A percentile compares a stretch with the other conserved stretches of the same genome.
These are phyloP conservation scores for Aspergillus sclerotialis DNA, from an alignment of 2,329 filamentous ascomycete genomes.

Conservation along the genomic window DNA sequence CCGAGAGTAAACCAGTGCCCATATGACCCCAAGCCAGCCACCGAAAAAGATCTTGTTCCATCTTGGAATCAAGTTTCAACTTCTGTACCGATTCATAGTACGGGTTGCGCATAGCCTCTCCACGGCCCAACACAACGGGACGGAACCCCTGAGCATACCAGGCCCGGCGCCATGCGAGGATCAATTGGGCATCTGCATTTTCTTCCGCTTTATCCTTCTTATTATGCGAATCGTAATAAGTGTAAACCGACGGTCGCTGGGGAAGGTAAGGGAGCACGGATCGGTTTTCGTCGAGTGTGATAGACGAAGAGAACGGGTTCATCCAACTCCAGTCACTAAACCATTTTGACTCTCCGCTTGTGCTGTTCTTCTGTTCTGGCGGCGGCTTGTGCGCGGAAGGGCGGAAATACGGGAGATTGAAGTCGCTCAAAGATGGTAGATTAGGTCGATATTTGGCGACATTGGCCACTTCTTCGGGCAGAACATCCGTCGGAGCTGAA, in stretches of 20 bases:
- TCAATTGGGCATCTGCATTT: conserved; percentile 68
- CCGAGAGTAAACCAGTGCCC: conserved; percentile 72
- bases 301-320: conserved; percentile 75
- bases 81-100: conserved; percentile 64
- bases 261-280: conserved; percentile 72
- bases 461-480: conserved; percentile 15
- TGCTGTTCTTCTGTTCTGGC: conserved; percentile 68
- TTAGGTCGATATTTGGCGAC: conserved; percentile 29
- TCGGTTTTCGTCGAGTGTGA: conserved; percentile 73
- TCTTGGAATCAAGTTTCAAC: conserved; percentile 47
- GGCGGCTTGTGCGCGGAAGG: conserved; percentile 64
- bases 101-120: conserved; percentile 77
- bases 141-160: conserved; percentile 95
- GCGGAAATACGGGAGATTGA: conserved; percentile 58
- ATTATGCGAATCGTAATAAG: conserved; percentile 71
- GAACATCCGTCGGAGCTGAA: conserved; percentile 15
- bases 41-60: conserved; percentile 67
- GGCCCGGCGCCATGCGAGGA: conserved; percentile 82
- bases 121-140: conserved; percentile 70
- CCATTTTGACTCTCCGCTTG: conserved; percentile 73
- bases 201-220: conserved; percentile 57
- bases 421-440: conserved; percentile 46
- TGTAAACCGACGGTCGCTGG: conserved; percentile 71
- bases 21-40: conserved; percentile 94
- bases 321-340: conserved; percentile 86